Percentiles rank a stretch among this genome's conserved stretches.
phyloP scores from a whole-genome alignment of 176 grass and related monocot genomes.

The Juncus inflexus region DNA sequence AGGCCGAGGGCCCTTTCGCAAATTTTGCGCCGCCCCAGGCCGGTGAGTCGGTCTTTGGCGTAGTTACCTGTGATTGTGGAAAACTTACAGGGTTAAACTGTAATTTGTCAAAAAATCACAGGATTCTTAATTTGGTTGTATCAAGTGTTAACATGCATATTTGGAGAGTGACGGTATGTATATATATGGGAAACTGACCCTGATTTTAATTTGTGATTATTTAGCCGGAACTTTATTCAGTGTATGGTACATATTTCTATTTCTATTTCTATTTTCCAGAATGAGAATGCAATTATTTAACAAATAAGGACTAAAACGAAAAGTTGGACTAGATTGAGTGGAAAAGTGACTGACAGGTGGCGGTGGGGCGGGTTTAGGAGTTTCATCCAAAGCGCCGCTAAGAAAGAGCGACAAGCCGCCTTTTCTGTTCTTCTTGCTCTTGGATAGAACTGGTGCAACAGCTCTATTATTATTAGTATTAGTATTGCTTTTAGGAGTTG shows the following conservation, averaged over 20 bases:
- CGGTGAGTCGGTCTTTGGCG: constrained; percentile 72
- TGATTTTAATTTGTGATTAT: neutral
- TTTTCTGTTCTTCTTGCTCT: constrained; percentile 95
- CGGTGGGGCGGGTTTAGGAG: constrained; percentile 49
- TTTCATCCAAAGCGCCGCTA: constrained; percentile 90
- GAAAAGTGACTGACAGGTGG: constrained; percentile 25
- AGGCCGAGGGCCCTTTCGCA: constrained; percentile 41
- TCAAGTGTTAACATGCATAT: too few relatives aligned
- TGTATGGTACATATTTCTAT: neutral
- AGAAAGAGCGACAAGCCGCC: constrained; percentile 89
- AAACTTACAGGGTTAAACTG: neutral
- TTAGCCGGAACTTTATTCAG: neutral
- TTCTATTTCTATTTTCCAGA: neutral
- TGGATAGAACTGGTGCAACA: constrained; percentile 34
- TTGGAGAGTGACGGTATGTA: too few relatives aligned
- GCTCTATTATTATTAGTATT: constrained; percentile 32
- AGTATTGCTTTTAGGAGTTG: constrained; percentile 31
- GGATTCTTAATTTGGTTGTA: neutral
- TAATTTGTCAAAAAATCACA: constrained; percentile 1
- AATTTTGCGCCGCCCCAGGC: constrained; percentile 90
- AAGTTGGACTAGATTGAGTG: neutral
- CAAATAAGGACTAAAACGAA: neutral
- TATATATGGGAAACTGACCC: neutral
- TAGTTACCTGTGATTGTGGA: constrained; percentile 6
- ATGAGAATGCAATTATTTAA: neutral